phyloP scores from a whole-genome alignment of 345 rosid species.

The Melastoma malabathricum region DNA sequence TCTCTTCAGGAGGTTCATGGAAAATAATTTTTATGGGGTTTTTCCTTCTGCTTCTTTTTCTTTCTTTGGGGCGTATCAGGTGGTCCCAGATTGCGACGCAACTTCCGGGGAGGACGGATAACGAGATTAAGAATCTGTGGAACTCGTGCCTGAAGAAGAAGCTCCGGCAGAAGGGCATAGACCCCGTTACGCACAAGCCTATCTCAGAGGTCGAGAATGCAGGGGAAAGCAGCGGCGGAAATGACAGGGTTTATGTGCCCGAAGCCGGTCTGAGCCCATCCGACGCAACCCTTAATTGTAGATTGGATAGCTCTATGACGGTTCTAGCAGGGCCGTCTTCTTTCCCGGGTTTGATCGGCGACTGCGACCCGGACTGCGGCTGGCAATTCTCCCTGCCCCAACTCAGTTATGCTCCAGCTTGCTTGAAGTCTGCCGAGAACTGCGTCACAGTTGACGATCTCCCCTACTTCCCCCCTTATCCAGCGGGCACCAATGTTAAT shows the following conservation, averaged over 20 bases:
- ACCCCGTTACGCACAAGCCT: constrained; percentile 56
- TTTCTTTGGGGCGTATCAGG: constrained; percentile 15
- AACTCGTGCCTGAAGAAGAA: constrained; percentile 64
- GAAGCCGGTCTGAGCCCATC: too few relatives aligned
- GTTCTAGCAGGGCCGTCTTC: too few relatives aligned
- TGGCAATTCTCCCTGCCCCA: too few relatives aligned
- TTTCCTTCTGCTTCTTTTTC: not conserved
- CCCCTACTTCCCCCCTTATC: too few relatives aligned
- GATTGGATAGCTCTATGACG: too few relatives aligned
- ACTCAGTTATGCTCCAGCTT: too few relatives aligned
- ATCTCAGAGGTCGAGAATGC: constrained; percentile 36
- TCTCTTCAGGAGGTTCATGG: not conserved
- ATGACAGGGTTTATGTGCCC: not conserved
- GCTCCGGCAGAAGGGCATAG: constrained; percentile 50
- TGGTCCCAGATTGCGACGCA: constrained; percentile 69
- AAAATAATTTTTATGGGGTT: not conserved
- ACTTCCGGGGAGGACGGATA: constrained; percentile 57
- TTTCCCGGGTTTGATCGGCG: too few relatives aligned
- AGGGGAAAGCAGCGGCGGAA: constrained; percentile 2
- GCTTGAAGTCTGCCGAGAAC: too few relatives aligned
- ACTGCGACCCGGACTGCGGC: too few relatives aligned
- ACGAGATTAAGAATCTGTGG: constrained; percentile 67
- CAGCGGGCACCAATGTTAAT: too few relatives aligned
- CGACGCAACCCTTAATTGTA: too few relatives aligned
- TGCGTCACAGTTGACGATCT: too few relatives aligned